Conservation (phyloP, 257 asterid genomes). For the Linderniella brevidens region DNA sequence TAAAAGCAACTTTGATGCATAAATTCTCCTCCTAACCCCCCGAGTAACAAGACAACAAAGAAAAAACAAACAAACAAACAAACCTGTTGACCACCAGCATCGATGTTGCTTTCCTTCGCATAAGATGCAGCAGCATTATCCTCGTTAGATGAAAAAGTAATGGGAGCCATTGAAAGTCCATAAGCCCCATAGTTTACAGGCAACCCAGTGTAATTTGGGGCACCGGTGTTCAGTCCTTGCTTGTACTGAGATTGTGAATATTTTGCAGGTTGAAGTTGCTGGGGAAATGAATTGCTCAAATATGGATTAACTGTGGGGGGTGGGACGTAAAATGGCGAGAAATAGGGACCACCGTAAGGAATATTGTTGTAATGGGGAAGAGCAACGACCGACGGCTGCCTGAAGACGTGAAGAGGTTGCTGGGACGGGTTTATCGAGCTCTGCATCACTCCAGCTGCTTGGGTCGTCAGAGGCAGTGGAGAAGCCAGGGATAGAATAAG, state of each 20-base stretch:
- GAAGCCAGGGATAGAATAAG: constrained; percentile 45
- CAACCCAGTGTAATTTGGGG: constrained; percentile 42
- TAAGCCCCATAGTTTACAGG: constrained; percentile 69
- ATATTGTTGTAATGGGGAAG: constrained; percentile 62
- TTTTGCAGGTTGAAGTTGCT: constrained; percentile 76
- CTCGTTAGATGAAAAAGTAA: constrained; percentile 51
- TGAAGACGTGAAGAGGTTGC: constrained; percentile 57
- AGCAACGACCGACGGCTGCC: constrained; percentile 76
- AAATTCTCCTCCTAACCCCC: too few species aligned
- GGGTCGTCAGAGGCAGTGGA: constrained; percentile 63
- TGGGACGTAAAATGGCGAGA: constrained; percentile 58
- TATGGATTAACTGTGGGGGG: constrained; percentile 69
- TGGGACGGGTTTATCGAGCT: constrained; percentile 46
- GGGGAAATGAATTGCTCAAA: constrained; percentile 53
- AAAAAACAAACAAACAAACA: constrained; percentile 6
- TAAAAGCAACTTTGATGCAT: too few species aligned
- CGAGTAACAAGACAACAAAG: too few species aligned
- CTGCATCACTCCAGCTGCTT: constrained; percentile 73
- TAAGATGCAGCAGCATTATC: constrained; percentile 24
- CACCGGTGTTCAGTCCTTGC: constrained; percentile 59
- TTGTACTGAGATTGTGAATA: constrained; percentile 63
- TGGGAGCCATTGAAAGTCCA: constrained; percentile 48
- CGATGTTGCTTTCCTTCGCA: constrained; percentile 51
- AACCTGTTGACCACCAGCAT: constrained; percentile 72
- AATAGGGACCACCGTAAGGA: constrained; percentile 69